Conservation (phyloP, 352 stramenopile genomes). For the Pythium dissimile region DNA sequence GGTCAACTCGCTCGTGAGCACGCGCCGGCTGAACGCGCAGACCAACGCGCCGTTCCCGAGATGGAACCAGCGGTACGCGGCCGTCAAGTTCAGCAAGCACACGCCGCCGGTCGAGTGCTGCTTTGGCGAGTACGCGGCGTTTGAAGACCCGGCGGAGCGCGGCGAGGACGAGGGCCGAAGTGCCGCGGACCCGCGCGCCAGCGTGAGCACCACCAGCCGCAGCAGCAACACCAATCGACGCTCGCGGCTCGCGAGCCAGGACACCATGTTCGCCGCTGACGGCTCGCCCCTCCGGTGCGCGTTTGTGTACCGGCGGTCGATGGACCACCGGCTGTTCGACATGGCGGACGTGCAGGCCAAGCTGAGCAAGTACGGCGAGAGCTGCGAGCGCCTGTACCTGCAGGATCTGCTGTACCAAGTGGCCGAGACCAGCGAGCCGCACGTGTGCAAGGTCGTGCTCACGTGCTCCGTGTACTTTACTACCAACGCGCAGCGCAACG, state of each 20-base stretch:
- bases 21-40: conserved; percentile 24
- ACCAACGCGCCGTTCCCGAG: conserved; percentile 43
- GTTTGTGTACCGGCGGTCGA: conserved; percentile 71
- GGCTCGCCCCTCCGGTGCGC: conserved; percentile 29
- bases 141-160: conserved; percentile 1
- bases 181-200: no score
- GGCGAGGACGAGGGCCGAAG: conserved; percentile 5
- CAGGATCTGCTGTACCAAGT: conserved; percentile 74
- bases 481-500: neutral
- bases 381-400: conserved; percentile 49
- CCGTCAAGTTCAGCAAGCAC: conserved; percentile 58
- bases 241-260: conserved; percentile 9
- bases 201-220: no score
- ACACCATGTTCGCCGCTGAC: conserved; percentile 24
- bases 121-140: conserved; percentile 58
- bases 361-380: conserved; percentile 40
- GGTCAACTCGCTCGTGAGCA: conserved; percentile 42
- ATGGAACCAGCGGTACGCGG: conserved; percentile 66
- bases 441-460: conserved; percentile 70
- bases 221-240: no score
- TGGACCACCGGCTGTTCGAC: conserved; percentile 52
- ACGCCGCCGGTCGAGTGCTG: conserved; percentile 55
- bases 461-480: conserved; percentile 57
- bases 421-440: conserved; percentile 45
- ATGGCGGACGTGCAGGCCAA: conserved; percentile 38